Percentiles rank a stretch among this genome's conserved stretches.
phyloP scores from a whole-genome alignment of 1,139 yeast genomes.

The Tardiomyces depauwii region DNA sequence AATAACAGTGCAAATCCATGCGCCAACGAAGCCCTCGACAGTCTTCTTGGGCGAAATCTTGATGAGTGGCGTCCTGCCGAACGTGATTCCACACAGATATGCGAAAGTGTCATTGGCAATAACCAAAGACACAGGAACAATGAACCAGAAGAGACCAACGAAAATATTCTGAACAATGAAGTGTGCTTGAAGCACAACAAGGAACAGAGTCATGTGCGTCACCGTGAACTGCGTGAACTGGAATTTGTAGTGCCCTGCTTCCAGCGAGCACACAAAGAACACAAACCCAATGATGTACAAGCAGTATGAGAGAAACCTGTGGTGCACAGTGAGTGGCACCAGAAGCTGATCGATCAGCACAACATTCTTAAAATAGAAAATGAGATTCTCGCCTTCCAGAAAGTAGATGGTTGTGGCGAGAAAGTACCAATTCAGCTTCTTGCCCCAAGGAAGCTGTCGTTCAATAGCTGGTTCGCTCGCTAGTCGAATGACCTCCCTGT shows the following conservation, averaged over 20 bases:
- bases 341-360: slow-evolving; percentile 34
- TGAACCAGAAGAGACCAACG: slow-evolving; percentile 89
- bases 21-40: slow-evolving; percentile 95
- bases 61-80: slow-evolving; percentile 87
- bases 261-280: slow-evolving; percentile 78
- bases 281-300: slow-evolving; percentile 83
- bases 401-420: slow-evolving; percentile 70
- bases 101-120: slow-evolving; percentile 95
- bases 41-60: slow-evolving; percentile 95
- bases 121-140: slow-evolving; percentile 83
- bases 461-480: slow-evolving; percentile 83
- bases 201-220: slow-evolving; percentile 84
- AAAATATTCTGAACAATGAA: slow-evolving; percentile 82
- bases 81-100: slow-evolving; percentile 91
- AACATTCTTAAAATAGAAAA: slow-evolving; percentile 45
- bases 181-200: slow-evolving; percentile 92
- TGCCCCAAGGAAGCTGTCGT: slow-evolving; percentile 71
- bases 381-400: slow-evolving; percentile 76
- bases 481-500: slow-evolving; percentile 74
- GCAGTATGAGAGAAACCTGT: slow-evolving; percentile 73
- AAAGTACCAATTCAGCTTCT: slow-evolving; percentile 76
- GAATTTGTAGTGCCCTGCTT: slow-evolving; percentile 79
- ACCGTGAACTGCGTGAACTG: slow-evolving; percentile 92
- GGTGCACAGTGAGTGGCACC: slow-evolving; percentile 47
- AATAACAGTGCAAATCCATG: slow-evolving; percentile 86